Evolutionary conservation across 2,329 filamentous ascomycete genomes (phyloP).

Genomic region (Diaporthe helianthi): DNA sequence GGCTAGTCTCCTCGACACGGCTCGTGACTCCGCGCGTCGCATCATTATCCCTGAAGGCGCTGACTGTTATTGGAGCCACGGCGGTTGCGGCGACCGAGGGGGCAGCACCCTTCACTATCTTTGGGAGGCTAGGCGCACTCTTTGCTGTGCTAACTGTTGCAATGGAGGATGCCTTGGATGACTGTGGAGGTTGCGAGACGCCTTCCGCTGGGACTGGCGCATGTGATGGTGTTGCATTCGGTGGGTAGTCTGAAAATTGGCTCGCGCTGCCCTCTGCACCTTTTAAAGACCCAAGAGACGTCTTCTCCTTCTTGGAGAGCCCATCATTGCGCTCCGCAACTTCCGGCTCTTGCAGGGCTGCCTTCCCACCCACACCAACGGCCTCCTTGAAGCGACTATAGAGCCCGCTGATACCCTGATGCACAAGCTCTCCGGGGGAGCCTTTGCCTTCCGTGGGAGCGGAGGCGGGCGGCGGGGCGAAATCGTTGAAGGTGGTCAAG

Average conservation of each 20-base stretch:
- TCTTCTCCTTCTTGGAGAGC: slow-evolving; percentile 34
- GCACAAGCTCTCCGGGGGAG: slow-evolving; percentile 75
- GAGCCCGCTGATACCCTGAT: slow-evolving; percentile 86
- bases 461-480: slow-evolving; percentile 72
- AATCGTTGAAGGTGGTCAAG: slow-evolving; percentile 94
- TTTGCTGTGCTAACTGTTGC: slow-evolving; percentile 54
- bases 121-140: slow-evolving; percentile 50
- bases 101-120: slow-evolving; percentile 51
- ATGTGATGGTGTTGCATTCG: slow-evolving; percentile 37
- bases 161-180: slow-evolving; percentile 57
- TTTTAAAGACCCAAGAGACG: slow-evolving; percentile 39
- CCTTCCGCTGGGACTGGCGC: slow-evolving; percentile 42
- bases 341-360: slow-evolving; percentile 42
- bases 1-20: slow-evolving; percentile 53
- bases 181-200: slow-evolving; percentile 49
- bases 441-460: slow-evolving; percentile 71
- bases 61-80: slow-evolving; percentile 57
- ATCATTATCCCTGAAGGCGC: slow-evolving; percentile 57
- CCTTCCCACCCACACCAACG: slow-evolving; percentile 70
- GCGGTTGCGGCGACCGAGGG: slow-evolving; percentile 53
- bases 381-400: slow-evolving; percentile 86
- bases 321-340: slow-evolving; percentile 52
- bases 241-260: slow-evolving; percentile 33
- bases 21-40: slow-evolving; percentile 48
- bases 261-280: slow-evolving; percentile 38